Base-by-base conservation (phyloP, 176 grass and related monocot species). In the Zea luxurians region DNA sequence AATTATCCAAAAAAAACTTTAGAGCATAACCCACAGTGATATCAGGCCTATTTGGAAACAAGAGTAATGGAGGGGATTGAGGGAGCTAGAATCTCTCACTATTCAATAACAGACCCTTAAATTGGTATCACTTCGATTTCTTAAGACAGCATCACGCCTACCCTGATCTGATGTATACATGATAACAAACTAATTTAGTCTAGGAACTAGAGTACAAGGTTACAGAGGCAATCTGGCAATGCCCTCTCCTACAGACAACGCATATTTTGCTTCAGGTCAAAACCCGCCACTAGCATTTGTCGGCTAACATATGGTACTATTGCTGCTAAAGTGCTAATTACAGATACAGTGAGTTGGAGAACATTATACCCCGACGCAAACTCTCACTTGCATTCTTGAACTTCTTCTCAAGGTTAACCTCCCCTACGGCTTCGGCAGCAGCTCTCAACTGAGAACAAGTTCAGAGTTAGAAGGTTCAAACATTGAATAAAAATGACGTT, bases 341-440 rank as follows among this genome's bases (percentile, higher is more conserved):
- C 84, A 95, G 83, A 85, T 99, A 99, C 49, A 99, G 83, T 0
- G 96, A 99, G 71, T 94, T 98, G 40, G 96, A 88, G 69, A 98
- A 95, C 96, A 98, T 99, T 70, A 99, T 99, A 40, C 96, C 96
- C 82, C 96, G 75, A 46, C 86, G 79, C n/a, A 99, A 83, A 67
- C 90, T 93, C 15, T 95, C 88, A 48, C 90, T 95, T 10, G 87
- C 90, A 7, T 73, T 85, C 82, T 74, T 81, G 72, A 99, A 95
- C 71, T 95, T 99, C 42, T 83, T 72, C 80, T 86, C 81, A 10
- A 99, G 90, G 61, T 90, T 86, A 18, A 61, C 78, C 76, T 99
- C 96, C 49, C 92, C 96, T 20, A 95, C 92, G 7, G 92, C 92
- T 37, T 89, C 74, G 40, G 96, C 90, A 66, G 96, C 92, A 43